Conservation (phyloP, 2,329 filamentous ascomycete genomes). For the Penicillium polonicum region DNA sequence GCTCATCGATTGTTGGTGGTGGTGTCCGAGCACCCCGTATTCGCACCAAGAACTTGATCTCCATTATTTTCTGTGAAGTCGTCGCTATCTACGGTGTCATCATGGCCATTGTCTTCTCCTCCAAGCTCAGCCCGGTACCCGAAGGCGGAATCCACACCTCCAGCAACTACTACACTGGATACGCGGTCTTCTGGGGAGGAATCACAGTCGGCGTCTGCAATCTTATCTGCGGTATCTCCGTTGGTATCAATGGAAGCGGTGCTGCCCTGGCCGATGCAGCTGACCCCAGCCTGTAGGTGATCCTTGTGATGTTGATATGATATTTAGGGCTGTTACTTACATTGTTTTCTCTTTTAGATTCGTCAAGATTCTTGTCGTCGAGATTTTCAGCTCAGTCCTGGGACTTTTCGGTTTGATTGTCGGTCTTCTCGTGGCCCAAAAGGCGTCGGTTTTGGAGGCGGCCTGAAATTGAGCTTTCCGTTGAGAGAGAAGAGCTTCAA, state of each 20-base stretch:
- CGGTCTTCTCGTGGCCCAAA: slow-evolving; percentile 81
- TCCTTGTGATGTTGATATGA: neutral
- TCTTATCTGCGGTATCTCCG: slow-evolving; percentile 89
- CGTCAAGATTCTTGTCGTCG: slow-evolving; percentile 97
- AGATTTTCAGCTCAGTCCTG: slow-evolving; percentile 97
- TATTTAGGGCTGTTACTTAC: slow-evolving; percentile 6
- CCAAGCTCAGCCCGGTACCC: slow-evolving; percentile 70
- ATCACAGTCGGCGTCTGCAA: slow-evolving; percentile 95
- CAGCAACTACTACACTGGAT: slow-evolving; percentile 90
- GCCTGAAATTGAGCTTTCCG: slow-evolving; percentile 15
- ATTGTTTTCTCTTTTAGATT: slow-evolving; percentile 60
- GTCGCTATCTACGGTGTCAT: slow-evolving; percentile 99
- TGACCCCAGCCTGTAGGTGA: slow-evolving; percentile 77
- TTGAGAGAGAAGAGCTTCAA: slow-evolving; percentile 16
- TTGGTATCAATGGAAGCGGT: slow-evolving; percentile 97
- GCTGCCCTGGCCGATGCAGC: slow-evolving; percentile 94
- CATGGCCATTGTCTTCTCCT: slow-evolving; percentile 97
- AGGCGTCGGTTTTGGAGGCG: slow-evolving; percentile 69
- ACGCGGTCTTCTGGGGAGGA: slow-evolving; percentile 92
- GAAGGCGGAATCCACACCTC: slow-evolving; percentile 67
- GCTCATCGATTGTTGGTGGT: slow-evolving; percentile 93
- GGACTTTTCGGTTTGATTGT: slow-evolving; percentile 96
- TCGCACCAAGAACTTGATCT: slow-evolving; percentile 98
- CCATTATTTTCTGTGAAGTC: slow-evolving; percentile 99
- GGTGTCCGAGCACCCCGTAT: slow-evolving; percentile 96